Base-by-base conservation (phyloP, 2,329 filamentous ascomycete genomes). In the Trichoderma sp. region DNA sequence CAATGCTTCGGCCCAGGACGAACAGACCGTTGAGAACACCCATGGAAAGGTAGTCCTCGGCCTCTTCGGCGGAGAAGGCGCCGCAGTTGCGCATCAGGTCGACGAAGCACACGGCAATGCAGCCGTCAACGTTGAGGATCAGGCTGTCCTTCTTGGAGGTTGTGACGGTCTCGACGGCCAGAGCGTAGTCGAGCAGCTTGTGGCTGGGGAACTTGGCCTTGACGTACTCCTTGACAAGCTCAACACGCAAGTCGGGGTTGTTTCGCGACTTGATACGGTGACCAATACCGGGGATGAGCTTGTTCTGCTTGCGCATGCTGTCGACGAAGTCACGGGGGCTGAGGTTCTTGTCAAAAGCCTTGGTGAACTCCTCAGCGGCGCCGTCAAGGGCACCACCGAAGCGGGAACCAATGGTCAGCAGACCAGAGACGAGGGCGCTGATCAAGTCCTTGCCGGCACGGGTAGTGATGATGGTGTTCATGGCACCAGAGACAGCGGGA, bases 101-200 rank as follows among this genome's bases (percentile, higher is more conserved):
- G 79, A 99, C 95, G 84, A 99, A 99, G 93, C 95, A 98, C 85
- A 99, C 97, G 80, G 97, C 97, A 83, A 99, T 94, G 86, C 95
- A 98, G 82, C 97, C 97, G 84, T 98, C 97, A 76, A 99, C 97
- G 90, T 99, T 99, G 83, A 99, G 93, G 82, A 99, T 99, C 81
- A 99, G 92, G 91, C 98, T 99, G 89, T 99, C 97, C 91, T 99
- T 99, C 94, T 99, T 99, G 79, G 95, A 98, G 68, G 97, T 99
- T 74, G 97, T 99, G 79, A 99, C 97, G 12, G 94, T 94, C 91
- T 99, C 97, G 80, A 99, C 97, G 64, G 97, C 97, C 83, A 99
- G 92, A 80, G 97, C 97, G 86, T 98, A 99, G 89, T 99, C 97
- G 85, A 99, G 95, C 84, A 98, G 92, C 91, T 98, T 98, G 91